A percentile compares a stretch with the other conserved stretches of the same genome.
These are phyloP conservation scores for Cichorium intybus DNA, from an alignment of 140 eudicot species.

Conservation along the genomic window DNA sequence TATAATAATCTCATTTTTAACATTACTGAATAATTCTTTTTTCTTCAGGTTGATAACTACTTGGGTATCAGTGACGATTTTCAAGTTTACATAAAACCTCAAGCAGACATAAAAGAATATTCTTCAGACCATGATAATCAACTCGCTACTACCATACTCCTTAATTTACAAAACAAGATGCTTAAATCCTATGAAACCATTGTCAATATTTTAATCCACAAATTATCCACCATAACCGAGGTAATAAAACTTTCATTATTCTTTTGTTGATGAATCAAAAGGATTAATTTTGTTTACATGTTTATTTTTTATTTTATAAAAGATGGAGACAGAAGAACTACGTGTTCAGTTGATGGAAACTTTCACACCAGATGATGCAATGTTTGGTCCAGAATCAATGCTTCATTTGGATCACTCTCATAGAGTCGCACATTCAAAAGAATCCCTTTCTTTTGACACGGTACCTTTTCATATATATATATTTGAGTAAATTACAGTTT, in stretches of 20 bases:
- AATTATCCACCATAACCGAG: constrained; percentile 52
- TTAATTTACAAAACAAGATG: constrained; percentile 47
- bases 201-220: constrained; percentile 49
- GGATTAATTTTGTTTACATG: not conserved
- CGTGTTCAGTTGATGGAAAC: constrained; percentile 59
- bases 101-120: constrained; percentile 51
- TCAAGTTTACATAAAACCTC: constrained; percentile 76
- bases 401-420: constrained; percentile 60
- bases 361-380: constrained; percentile 83
- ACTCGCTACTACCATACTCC: constrained; percentile 46
- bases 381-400: constrained; percentile 65
- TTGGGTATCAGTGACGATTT: constrained; percentile 74
- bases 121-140: constrained; percentile 64
- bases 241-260: constrained; percentile 37
- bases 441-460: constrained; percentile 72
- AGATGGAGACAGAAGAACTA: constrained; percentile 71
- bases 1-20: not conserved
- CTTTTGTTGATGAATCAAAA: not conserved
- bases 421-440: constrained; percentile 55
- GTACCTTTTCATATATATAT: no score
- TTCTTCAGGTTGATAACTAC: constrained; percentile 66
- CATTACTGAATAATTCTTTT: not conserved
- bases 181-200: constrained; percentile 45
- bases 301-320: constrained; percentile 8
- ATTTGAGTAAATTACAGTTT: no score